phyloP scores from a whole-genome alignment of 1,284 basidiomycete species.

The Mycena citricolor region DNA sequence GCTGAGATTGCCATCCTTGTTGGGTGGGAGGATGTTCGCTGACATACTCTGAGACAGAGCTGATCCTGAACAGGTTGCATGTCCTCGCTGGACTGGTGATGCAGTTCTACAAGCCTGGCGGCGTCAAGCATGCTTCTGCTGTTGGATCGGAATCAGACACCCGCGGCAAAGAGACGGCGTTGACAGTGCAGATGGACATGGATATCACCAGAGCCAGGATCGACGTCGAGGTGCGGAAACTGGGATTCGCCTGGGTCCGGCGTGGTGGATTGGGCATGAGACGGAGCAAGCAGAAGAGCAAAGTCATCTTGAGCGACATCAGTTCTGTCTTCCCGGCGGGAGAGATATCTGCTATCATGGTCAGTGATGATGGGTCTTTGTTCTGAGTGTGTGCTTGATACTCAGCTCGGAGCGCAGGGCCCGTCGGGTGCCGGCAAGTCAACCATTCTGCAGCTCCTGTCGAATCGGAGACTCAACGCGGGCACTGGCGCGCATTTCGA shows the following conservation, averaged over 20 bases:
- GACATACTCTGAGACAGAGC: not conserved
- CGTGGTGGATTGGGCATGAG: slow-evolving; percentile 11
- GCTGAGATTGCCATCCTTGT: slow-evolving; percentile 22
- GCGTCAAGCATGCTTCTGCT: slow-evolving; percentile 18
- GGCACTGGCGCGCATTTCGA: slow-evolving; percentile 25
- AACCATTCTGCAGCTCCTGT: slow-evolving; percentile 46
- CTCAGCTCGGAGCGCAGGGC: no score
- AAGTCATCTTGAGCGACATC: slow-evolving; percentile 41
- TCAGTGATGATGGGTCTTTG: not conserved
- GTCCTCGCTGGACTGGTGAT: slow-evolving; percentile 15
- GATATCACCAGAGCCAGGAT: slow-evolving; percentile 20
- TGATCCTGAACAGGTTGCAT: slow-evolving; percentile 8
- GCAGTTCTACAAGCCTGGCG: slow-evolving; percentile 21
- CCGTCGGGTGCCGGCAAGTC: slow-evolving; percentile 45
- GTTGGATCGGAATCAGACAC: slow-evolving; percentile 2
- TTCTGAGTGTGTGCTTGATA: no score
- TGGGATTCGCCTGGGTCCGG: slow-evolving; percentile 20
- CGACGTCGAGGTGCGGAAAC: slow-evolving; percentile 19
- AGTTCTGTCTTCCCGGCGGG: slow-evolving; percentile 42
- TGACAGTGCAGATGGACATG: slow-evolving; percentile 22
- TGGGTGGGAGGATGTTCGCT: slow-evolving; percentile 2
- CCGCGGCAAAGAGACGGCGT: slow-evolving; percentile 18
- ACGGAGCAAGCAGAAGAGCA: slow-evolving; percentile 26
- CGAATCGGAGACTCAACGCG: slow-evolving; percentile 35
- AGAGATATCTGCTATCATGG: slow-evolving; percentile 44